Conservation (phyloP, 225 moss, liverwort and hornwort genomes). For the Pseudisothecium myosuroides region DNA sequence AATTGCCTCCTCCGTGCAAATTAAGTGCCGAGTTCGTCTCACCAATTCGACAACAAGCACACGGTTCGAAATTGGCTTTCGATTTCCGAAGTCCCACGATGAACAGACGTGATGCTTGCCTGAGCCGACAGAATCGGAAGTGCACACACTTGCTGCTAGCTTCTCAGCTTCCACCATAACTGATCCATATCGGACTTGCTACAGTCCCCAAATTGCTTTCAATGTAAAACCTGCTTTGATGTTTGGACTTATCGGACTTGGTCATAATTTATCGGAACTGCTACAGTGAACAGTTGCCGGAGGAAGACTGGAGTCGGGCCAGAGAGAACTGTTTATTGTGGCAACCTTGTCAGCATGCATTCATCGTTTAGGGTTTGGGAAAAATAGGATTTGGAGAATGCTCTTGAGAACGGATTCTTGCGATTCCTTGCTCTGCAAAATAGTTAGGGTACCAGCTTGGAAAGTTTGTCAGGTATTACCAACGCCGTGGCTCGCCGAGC, state of each 20-base stretch:
- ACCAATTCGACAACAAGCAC: not conserved
- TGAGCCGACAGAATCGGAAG: not conserved
- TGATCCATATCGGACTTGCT: not conserved
- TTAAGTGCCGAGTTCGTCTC: not conserved
- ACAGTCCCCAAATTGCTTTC: not conserved
- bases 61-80: not conserved
- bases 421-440: not conserved
- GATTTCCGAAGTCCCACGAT: not conserved
- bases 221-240: no score
- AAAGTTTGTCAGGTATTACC: not conserved
- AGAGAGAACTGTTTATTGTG: no score
- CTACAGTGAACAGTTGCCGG: not conserved
- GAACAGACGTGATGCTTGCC: not conserved
- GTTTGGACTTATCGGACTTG: not conserved
- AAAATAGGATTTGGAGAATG: not conserved
- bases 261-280: not conserved
- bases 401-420: not conserved
- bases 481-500: not conserved
- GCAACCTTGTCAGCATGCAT: no score
- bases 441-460: not conserved
- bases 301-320: not conserved
- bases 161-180: not conserved
- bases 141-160: no score
- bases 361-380: not conserved
- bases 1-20: not conserved